A percentile compares a stretch with the other conserved stretches of the same genome.
Evolutionary conservation across 129 eudicot species (phyloP).

Genomic region (Scalesia atractyloides): DNA sequence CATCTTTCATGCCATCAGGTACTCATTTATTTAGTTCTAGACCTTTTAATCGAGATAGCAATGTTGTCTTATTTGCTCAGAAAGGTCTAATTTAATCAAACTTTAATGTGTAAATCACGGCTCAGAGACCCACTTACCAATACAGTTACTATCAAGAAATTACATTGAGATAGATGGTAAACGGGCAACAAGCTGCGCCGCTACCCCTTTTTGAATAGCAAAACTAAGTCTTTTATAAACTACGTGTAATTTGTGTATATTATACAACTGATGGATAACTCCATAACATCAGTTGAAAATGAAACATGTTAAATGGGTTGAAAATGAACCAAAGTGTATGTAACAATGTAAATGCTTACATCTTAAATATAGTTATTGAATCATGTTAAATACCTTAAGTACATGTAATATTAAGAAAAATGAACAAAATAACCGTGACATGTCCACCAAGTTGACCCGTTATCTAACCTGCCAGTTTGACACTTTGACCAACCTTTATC

Average conservation of each 20-base stretch:
- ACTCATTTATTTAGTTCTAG: neutral
- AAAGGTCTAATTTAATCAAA: no score
- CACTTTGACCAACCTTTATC: neutral
- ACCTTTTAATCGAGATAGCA: neutral
- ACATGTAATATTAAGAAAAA: neutral
- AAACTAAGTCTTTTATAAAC: no score
- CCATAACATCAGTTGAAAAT: neutral
- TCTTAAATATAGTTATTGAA: no score
- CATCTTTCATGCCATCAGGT: slow-evolving; percentile 95
- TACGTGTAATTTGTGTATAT: no score
- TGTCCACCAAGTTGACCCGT: neutral
- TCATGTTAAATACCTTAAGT: neutral
- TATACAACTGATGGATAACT: neutral
- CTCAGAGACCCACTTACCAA: no score
- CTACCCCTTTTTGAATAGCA: no score
- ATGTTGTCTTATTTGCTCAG: neutral
- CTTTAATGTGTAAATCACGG: no score
- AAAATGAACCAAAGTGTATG: neutral
- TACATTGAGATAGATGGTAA: no score
- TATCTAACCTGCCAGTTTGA: neutral
- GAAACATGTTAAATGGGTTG: neutral
- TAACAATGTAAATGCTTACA: neutral
- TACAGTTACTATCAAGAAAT: no score
- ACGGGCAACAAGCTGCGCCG: no score
- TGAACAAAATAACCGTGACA: neutral